Conservation (phyloP, 768 basidiomycete species). For the Russula vinacea region DNA sequence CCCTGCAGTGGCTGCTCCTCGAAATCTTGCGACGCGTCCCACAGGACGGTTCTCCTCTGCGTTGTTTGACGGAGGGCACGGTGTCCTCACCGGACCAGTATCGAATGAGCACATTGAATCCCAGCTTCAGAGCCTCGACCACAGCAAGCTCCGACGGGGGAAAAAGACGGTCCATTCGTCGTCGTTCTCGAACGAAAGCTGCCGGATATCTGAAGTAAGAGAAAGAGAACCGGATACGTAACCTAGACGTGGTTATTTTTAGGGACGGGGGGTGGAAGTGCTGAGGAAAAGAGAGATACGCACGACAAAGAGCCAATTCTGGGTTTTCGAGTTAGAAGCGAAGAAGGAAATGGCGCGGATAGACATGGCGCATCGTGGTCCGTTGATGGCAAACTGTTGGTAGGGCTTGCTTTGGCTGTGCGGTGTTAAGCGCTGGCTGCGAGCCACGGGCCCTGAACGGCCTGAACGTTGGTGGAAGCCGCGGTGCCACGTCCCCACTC, state of each 20-base stretch:
- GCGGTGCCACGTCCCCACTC: neutral
- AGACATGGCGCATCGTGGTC: conserved; percentile 17
- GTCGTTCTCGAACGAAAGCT: neutral
- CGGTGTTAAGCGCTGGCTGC: neutral
- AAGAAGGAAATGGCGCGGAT: conserved; percentile 4
- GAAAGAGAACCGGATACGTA: conserved; percentile 19
- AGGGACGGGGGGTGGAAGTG: too few species aligned
- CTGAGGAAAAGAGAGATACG: conserved; percentile 6
- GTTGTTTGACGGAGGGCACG: neutral
- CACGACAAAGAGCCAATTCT: conserved; percentile 18
- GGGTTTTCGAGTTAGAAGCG: conserved; percentile 8
- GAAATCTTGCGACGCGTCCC: conserved; percentile 14
- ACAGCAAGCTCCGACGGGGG: conserved; percentile 18
- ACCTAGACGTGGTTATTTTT: conserved; percentile 1
- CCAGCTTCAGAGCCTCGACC: conserved; percentile 27
- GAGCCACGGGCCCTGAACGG: neutral
- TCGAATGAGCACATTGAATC: conserved; percentile 6
- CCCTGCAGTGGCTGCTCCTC: conserved; percentile 24
- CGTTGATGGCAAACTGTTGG: neutral
- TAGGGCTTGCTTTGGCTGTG: neutral
- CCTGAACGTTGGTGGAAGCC: too few species aligned
- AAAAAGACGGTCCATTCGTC: neutral
- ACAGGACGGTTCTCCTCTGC: neutral
- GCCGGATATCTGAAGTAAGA: conserved; percentile 15
- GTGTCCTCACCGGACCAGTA: neutral